Conservation (phyloP, 352 stramenopile genomes). For the Globisporangium paddicum region DNA sequence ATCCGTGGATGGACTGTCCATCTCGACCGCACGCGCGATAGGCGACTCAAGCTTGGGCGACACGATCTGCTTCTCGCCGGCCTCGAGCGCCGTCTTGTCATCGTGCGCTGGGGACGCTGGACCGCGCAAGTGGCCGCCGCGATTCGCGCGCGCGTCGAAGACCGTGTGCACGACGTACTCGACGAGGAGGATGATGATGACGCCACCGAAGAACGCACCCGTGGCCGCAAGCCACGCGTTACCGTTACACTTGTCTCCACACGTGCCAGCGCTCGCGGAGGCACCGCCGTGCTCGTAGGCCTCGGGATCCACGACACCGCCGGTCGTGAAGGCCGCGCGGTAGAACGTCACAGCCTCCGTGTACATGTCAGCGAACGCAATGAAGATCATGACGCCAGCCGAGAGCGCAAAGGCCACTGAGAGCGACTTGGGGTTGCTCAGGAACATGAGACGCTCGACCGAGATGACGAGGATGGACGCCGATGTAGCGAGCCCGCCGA, state of each 20-base stretch:
- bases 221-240: constrained; percentile 58
- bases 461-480: constrained; percentile 68
- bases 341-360: constrained; percentile 54
- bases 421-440: constrained; percentile 48
- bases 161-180: constrained; percentile 54
- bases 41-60: no score
- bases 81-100: no score
- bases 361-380: constrained; percentile 64
- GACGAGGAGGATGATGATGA: constrained; percentile 59
- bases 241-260: constrained; percentile 54
- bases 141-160: constrained; percentile 24
- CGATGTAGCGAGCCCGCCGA: constrained; percentile 59
- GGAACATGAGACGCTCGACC: constrained; percentile 54
- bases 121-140: constrained; percentile 8
- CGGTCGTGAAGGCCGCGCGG: constrained; percentile 46
- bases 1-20: constrained; percentile 19
- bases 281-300: constrained; percentile 54
- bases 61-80: no score
- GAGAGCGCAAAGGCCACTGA: constrained; percentile 67
- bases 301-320: constrained; percentile 49
- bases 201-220: constrained; percentile 50
- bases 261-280: constrained; percentile 31
- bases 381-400: constrained; percentile 75
- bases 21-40: no score
- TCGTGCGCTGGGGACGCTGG: no score